phyloP scores from a whole-genome alignment of 116 monocot genomes.

The Trichopus zeylanicus region DNA sequence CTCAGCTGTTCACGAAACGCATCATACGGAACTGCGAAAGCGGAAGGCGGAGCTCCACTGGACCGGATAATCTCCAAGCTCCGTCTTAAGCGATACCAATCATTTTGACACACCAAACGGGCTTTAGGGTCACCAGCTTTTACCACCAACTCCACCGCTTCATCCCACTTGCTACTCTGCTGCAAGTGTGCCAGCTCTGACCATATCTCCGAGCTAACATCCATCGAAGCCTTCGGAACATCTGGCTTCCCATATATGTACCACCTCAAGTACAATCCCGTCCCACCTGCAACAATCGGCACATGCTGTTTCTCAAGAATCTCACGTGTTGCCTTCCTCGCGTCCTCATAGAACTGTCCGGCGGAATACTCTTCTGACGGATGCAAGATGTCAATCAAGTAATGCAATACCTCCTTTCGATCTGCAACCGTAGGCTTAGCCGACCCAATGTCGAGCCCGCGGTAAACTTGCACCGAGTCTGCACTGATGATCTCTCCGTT shows the following conservation, averaged over 20 bases:
- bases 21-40: slow-evolving; percentile 66
- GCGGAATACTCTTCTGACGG: slow-evolving; percentile 89
- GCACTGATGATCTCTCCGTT: slow-evolving; percentile 82
- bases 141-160: slow-evolving; percentile 61
- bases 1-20: slow-evolving; percentile 27
- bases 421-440: slow-evolving; percentile 56
- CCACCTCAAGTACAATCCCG: slow-evolving; percentile 85
- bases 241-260: slow-evolving; percentile 85
- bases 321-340: slow-evolving; percentile 44
- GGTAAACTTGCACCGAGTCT: slow-evolving; percentile 86
- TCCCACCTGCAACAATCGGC: slow-evolving; percentile 81
- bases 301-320: slow-evolving; percentile 41
- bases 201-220: slow-evolving; percentile 31
- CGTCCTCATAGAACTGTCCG: slow-evolving; percentile 73
- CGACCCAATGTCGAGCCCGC: slow-evolving; percentile 80
- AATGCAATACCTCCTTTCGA: slow-evolving; percentile 50
- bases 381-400: slow-evolving; percentile 61
- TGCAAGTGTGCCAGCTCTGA: slow-evolving; percentile 54
- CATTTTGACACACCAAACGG: slow-evolving; percentile 36
- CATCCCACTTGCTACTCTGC: slow-evolving; percentile 53
- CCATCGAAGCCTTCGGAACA: slow-evolving; percentile 52
- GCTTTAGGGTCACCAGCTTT: slow-evolving; percentile 70
- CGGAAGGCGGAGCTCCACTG: slow-evolving; percentile 61
- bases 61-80: slow-evolving; percentile 74
- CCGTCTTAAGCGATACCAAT: slow-evolving; percentile 79